phyloP scores from a whole-genome alignment of 164 flowering plant species.

The Aristolochia contorta region DNA sequence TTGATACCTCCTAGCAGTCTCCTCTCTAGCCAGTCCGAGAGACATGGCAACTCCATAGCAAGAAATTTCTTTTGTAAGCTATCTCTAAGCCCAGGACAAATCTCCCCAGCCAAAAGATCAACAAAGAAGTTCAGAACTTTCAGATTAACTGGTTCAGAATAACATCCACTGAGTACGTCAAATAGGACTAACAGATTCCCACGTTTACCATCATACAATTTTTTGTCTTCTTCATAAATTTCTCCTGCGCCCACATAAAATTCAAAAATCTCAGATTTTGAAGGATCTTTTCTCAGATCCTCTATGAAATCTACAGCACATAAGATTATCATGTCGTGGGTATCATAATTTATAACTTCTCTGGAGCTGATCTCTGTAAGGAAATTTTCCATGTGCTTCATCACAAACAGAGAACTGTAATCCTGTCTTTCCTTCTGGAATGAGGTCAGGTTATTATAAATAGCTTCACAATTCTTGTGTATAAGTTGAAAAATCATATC shows the following conservation, averaged over 20 bases:
- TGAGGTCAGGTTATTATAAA: conserved; percentile 33
- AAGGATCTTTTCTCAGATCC: conserved; percentile 52
- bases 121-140: conserved; percentile 69
- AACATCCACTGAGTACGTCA: conserved; percentile 58
- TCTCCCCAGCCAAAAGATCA: conserved; percentile 60
- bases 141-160: conserved; percentile 58
- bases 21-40: conserved; percentile 79
- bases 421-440: conserved; percentile 28
- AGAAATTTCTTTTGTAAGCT: conserved; percentile 55
- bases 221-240: conserved; percentile 25
- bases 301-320: conserved; percentile 48
- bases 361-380: conserved; percentile 32
- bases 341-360: conserved; percentile 27
- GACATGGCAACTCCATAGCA: conserved; percentile 37
- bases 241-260: conserved; percentile 45
- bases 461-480: conserved; percentile 54
- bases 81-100: conserved; percentile 40
- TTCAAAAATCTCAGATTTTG: conserved; percentile 35
- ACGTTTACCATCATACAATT: conserved; percentile 38
- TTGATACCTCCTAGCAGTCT: conserved; percentile 52
- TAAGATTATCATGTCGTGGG: conserved; percentile 43
- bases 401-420: conserved; percentile 31
- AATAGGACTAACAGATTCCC: conserved; percentile 68
- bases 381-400: conserved; percentile 63
- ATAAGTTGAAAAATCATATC: conserved; percentile 56